Conservation (phyloP, 345 rosid genomes). For the Citrus hindsii region DNA sequence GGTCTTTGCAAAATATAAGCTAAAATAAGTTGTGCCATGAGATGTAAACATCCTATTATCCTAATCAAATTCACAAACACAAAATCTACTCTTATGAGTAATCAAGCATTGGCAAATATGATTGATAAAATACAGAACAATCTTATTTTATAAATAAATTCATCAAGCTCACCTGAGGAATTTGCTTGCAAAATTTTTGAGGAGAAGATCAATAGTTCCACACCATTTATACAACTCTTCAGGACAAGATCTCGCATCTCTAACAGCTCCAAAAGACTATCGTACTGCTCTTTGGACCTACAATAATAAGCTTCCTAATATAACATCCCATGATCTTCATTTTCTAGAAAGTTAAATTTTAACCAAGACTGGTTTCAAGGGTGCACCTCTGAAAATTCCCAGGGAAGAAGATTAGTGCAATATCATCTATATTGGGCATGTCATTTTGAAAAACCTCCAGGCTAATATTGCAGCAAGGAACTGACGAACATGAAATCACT, state of each 20-base stretch:
- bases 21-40: neutral
- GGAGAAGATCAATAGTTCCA: constrained; percentile 10
- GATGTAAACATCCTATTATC: neutral
- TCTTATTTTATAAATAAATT: neutral
- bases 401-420: constrained; percentile 9
- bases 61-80: neutral
- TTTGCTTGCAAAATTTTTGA: constrained; percentile 1
- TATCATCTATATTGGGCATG: neutral
- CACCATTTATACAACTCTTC: constrained; percentile 2
- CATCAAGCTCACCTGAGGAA: constrained; percentile 1
- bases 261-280: neutral
- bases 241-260: constrained; percentile 7
- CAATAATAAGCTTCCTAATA: neutral
- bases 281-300: constrained; percentile 11
- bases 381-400: constrained; percentile 10
- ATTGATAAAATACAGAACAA: neutral
- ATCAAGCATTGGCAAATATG: neutral
- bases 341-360: neutral
- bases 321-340: neutral
- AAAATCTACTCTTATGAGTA: neutral
- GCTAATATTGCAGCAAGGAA: neutral
- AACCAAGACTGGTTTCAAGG: neutral
- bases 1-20: neutral
- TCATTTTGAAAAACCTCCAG: constrained; percentile 4
- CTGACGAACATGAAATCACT: constrained; percentile 9